These are phyloP conservation scores for Trametes coccinea DNA, from an alignment of 768 basidiomycete genomes.

Conservation along the genomic window DNA sequence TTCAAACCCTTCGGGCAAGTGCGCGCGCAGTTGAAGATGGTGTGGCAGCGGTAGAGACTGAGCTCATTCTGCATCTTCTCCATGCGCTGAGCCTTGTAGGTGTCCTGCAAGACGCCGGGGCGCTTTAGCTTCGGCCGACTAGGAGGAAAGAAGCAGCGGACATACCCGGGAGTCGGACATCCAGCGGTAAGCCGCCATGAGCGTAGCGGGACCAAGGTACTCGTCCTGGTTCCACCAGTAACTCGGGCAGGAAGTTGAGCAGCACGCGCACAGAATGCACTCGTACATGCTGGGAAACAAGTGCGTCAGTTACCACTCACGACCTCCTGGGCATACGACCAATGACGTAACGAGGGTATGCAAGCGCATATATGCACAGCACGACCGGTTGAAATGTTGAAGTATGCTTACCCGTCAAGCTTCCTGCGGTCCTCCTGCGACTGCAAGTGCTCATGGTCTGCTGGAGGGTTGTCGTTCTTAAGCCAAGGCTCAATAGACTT, in stretches of 20 bases:
- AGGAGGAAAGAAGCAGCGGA: slow-evolving; percentile 12
- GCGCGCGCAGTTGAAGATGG: slow-evolving; percentile 97
- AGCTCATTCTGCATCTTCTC: slow-evolving; percentile 94
- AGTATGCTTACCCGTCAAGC: slow-evolving; percentile 56
- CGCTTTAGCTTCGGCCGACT: background rate
- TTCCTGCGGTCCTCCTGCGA: slow-evolving; percentile 90
- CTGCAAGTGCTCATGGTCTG: slow-evolving; percentile 83
- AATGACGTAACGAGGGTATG: slow-evolving; percentile 5
- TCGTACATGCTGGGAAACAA: slow-evolving; percentile 85
- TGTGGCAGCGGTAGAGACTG: slow-evolving; percentile 97
- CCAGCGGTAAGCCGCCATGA: slow-evolving; percentile 98
- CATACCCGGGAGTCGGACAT: slow-evolving; percentile 92
- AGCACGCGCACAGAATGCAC: slow-evolving; percentile 96
- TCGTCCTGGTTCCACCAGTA: slow-evolving; percentile 99
- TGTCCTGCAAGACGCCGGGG: slow-evolving; percentile 51
- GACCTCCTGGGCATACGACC: background rate
- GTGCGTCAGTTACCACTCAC: background rate
- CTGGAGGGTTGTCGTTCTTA: slow-evolving; percentile 90
- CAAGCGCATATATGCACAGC: slow-evolving; percentile 28
- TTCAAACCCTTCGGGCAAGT: slow-evolving; percentile 99
- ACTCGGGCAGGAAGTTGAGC: slow-evolving; percentile 95
- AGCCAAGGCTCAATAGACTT: slow-evolving; percentile 98
- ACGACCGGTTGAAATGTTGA: background rate
- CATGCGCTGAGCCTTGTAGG: slow-evolving; percentile 76
- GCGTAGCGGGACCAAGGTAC: slow-evolving; percentile 94